A percentile compares a stretch with the other conserved stretches of the same genome.
Conservation (phyloP, 2,329 filamentous ascomycete genomes). For the Xylaria arbuscula region DNA sequence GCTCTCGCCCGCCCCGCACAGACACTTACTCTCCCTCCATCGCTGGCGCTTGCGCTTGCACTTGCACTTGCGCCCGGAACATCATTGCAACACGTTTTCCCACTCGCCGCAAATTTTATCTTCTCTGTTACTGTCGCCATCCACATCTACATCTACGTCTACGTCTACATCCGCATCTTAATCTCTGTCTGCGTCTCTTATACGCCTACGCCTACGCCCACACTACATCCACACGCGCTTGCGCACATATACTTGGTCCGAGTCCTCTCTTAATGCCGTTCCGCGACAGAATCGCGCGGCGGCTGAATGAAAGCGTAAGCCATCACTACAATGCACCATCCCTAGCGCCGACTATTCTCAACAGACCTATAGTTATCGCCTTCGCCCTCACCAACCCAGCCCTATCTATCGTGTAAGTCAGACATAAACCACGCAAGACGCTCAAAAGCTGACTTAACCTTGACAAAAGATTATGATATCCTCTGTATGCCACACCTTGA, state of each 20-base stretch:
- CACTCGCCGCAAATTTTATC: background rate
- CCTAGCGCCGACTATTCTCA: slow-evolving; percentile 42
- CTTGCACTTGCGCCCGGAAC: background rate
- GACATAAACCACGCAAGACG: slow-evolving; percentile 9
- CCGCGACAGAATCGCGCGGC: slow-evolving; percentile 48
- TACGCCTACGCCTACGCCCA: background rate
- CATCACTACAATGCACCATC: slow-evolving; percentile 35
- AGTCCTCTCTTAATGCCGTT: slow-evolving; percentile 47
- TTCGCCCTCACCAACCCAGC: slow-evolving; percentile 53
- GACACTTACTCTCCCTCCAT: slow-evolving; percentile 1
- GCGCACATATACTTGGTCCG: slow-evolving; percentile 4
- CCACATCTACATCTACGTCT: background rate
- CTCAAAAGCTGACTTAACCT: slow-evolving; percentile 35
- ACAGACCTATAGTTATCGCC: slow-evolving; percentile 48
- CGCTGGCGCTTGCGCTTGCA: too few species aligned
- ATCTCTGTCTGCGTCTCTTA: background rate
- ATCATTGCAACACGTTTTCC: slow-evolving; percentile 6
- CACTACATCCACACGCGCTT: background rate
- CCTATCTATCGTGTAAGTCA: slow-evolving; percentile 60
- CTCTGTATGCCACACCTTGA: slow-evolving; percentile 48
- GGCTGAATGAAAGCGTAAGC: slow-evolving; percentile 51
- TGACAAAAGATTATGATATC: slow-evolving; percentile 52
- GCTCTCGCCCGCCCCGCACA: slow-evolving; percentile 16
- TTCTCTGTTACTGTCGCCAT: background rate
- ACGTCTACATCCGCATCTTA: background rate